A percentile compares a stretch with the other conserved stretches of the same genome.
These are phyloP conservation scores for Neurospora tetrasperma DNA, from an alignment of 495 filamentous ascomycete genomes.

Conservation along the genomic window DNA sequence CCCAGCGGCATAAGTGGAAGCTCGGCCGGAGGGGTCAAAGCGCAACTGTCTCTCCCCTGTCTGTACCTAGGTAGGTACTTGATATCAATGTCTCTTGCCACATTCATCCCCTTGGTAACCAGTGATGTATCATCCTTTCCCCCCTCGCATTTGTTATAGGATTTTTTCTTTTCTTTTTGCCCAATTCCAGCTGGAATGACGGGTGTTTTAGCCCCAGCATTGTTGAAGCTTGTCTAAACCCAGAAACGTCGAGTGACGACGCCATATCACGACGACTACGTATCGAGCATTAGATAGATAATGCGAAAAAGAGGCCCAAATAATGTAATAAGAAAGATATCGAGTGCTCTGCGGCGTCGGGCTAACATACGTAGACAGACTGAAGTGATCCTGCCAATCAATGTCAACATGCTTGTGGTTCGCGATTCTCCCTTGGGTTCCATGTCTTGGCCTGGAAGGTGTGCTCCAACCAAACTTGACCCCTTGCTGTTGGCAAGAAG, in stretches of 20 bases:
- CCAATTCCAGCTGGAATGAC: background rate
- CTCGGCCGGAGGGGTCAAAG: background rate
- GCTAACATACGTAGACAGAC: background rate
- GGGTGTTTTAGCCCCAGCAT: background rate
- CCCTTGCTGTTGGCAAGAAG: background rate
- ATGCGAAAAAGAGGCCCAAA: background rate
- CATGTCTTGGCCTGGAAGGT: background rate
- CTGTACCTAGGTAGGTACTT: background rate
- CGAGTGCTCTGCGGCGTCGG: background rate
- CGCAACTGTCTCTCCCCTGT: background rate
- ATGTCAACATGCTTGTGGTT: background rate
- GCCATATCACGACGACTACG: background rate
- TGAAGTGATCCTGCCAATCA: background rate
- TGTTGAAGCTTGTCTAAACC: background rate
- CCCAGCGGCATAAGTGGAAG: background rate
- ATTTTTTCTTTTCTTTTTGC: background rate
- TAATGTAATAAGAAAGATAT: background rate
- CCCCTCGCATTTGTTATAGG: background rate
- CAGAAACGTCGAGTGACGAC: background rate
- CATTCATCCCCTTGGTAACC: background rate
- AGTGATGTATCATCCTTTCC: background rate
- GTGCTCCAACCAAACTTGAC: background rate
- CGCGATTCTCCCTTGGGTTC: background rate
- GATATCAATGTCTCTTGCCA: background rate
- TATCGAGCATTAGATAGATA: background rate